A percentile compares a stretch with the other conserved stretches of the same genome.
phyloP scores from a whole-genome alignment of 345 rosid species.

The Ricinus communis region DNA sequence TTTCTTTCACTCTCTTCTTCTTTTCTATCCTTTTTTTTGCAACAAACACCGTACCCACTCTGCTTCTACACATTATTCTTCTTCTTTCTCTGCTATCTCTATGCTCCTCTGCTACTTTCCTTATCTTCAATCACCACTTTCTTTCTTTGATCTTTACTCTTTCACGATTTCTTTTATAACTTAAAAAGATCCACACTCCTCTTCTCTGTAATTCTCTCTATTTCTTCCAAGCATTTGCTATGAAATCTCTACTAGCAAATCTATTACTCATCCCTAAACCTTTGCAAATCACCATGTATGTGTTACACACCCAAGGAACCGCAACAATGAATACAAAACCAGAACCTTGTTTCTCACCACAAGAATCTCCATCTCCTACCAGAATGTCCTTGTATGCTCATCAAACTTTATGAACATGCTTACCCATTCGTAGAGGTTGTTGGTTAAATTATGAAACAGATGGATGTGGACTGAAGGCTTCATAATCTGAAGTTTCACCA shows the following conservation, averaged over 20 bases:
- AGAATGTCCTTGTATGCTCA: conserved; percentile 59
- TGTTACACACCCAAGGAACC: conserved; percentile 81
- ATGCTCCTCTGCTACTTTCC: no score
- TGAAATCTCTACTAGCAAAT: conserved; percentile 30
- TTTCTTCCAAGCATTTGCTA: conserved; percentile 30
- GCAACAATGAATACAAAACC: conserved; percentile 57
- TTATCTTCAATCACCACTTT: no score
- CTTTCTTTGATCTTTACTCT: no score
- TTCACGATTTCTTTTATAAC: no score
- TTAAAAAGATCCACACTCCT: no score
- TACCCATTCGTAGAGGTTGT: conserved; percentile 45
- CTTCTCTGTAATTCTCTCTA: no score
- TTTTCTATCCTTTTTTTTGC: no score
- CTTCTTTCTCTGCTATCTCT: no score
- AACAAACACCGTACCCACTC: no score
- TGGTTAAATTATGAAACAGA: conserved; percentile 30
- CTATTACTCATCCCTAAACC: conserved; percentile 37
- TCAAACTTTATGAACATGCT: conserved; percentile 52
- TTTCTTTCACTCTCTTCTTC: no score
- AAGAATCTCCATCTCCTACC: conserved; percentile 25
- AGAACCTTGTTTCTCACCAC: neutral
- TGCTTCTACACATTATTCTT: no score
- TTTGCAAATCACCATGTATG: conserved; percentile 67
- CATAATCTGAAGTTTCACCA: conserved; percentile 82
- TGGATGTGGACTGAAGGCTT: conserved; percentile 26